Evolutionary conservation across 2,329 filamentous ascomycete species (phyloP).

Genomic region (Talaromyces piceae): DNA sequence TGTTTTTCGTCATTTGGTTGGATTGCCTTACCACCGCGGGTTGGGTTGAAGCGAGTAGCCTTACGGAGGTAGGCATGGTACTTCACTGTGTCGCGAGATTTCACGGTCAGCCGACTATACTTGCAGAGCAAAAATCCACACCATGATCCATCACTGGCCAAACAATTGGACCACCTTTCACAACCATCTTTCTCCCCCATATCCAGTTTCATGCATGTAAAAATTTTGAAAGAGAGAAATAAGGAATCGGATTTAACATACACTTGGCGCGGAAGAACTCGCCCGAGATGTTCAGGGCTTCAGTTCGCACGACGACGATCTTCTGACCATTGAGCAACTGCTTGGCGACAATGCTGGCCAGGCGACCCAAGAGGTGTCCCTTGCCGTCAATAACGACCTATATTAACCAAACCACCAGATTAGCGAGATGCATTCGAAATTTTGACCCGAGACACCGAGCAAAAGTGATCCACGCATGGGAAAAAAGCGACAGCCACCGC

Average conservation of each 20-base stretch:
- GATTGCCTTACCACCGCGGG: conserved; percentile 76
- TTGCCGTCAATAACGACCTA: conserved; percentile 99
- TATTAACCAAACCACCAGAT: conserved; percentile 32
- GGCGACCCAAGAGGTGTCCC: conserved; percentile 98
- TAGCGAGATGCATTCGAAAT: conserved; percentile 20
- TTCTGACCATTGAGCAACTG: conserved; percentile 98
- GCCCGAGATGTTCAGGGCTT: conserved; percentile 99
- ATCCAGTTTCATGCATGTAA: background rate
- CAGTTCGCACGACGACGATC: conserved; percentile 97
- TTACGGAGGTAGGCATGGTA: conserved; percentile 99
- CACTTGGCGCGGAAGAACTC: conserved; percentile 99
- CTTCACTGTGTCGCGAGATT: conserved; percentile 67
- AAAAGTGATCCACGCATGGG: background rate
- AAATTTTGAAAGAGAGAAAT: conserved; percentile 12
- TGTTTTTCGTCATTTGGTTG: background rate
- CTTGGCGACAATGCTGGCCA: conserved; percentile 97
- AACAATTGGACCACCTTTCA: background rate
- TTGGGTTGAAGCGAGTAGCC: conserved; percentile 99
- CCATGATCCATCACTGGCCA: background rate
- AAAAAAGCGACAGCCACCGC: conserved; percentile 8
- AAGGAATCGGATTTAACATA: conserved; percentile 54
- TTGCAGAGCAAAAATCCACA: background rate
- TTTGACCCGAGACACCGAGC: background rate
- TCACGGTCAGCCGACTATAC: conserved; percentile 39
- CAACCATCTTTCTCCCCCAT: background rate